Percentiles rank a stretch among this genome's conserved stretches.
These are phyloP conservation scores for Leptographium procerum DNA, from an alignment of 2,329 filamentous ascomycete genomes.

Conservation along the genomic window DNA sequence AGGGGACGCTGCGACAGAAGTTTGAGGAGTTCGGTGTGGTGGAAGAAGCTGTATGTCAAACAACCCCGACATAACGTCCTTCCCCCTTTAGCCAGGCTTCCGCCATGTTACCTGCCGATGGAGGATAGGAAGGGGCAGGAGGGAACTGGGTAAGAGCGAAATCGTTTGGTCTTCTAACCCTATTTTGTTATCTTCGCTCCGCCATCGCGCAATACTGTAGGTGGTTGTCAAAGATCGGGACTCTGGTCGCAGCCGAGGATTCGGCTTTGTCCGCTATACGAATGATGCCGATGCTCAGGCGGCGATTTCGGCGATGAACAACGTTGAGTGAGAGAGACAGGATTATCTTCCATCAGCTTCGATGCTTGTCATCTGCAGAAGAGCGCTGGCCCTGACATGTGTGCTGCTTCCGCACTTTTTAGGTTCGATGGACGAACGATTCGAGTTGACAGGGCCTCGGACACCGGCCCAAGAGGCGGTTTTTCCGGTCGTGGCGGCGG, in stretches of 20 bases:
- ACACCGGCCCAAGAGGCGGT: slow-evolving; percentile 51
- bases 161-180: slow-evolving; percentile 9
- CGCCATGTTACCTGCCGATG: not conserved
- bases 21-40: slow-evolving; percentile 86
- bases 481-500: slow-evolving; percentile 10
- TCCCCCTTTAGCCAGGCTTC: not conserved
- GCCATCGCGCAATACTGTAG: slow-evolving; percentile 31
- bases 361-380: not conserved
- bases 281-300: slow-evolving; percentile 65
- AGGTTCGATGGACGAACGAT: slow-evolving; percentile 93
- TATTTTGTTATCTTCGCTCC: not conserved
- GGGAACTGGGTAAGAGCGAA: not conserved
- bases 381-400: slow-evolving; percentile 13
- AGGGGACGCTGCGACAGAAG: slow-evolving; percentile 73
- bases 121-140: not conserved
- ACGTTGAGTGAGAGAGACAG: slow-evolving; percentile 60
- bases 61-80: not conserved
- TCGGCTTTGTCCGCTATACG: slow-evolving; percentile 88
- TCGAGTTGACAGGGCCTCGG: slow-evolving; percentile 90
- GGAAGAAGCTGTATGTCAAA: slow-evolving; percentile 79
- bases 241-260: slow-evolving; percentile 90
- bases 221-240: slow-evolving; percentile 97
- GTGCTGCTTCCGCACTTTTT: slow-evolving; percentile 5
- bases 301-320: slow-evolving; percentile 73
- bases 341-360: not conserved